phyloP scores from a whole-genome alignment of 768 basidiomycete species.

The Kondoa malvinella region DNA sequence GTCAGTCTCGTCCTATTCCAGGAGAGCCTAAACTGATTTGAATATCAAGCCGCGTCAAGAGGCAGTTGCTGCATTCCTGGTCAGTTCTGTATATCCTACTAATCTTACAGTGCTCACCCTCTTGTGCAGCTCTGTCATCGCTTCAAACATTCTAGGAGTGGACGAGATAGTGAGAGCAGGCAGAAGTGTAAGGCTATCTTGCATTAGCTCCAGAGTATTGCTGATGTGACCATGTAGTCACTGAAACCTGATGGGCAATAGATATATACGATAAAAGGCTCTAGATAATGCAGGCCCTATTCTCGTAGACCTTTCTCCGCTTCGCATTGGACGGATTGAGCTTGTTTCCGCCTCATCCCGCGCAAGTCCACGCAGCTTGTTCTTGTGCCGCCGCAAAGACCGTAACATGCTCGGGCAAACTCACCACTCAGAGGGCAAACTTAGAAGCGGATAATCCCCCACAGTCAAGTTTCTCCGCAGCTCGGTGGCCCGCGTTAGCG shows the following conservation, averaged over 20 bases:
- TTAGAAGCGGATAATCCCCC: too few relatives aligned
- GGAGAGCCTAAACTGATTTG: too few relatives aligned
- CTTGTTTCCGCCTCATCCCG: too few relatives aligned
- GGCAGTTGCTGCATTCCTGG: slow-evolving; percentile 97
- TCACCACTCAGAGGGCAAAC: too few relatives aligned
- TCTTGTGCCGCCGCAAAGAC: too few relatives aligned
- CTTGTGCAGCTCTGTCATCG: not conserved
- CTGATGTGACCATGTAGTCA: not conserved
- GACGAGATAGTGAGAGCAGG: not conserved
- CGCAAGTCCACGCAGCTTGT: too few relatives aligned
- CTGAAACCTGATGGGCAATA: slow-evolving; percentile 34
- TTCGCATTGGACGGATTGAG: too few relatives aligned
- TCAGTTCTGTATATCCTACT: slow-evolving; percentile 34
- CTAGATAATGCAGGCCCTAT: not conserved
- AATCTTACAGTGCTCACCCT: not conserved
- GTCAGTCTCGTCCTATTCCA: too few relatives aligned
- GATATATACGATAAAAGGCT: slow-evolving; percentile 38
- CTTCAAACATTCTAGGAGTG: not conserved
- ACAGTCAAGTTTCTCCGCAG: too few relatives aligned
- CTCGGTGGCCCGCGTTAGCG: too few relatives aligned
- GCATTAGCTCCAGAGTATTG: slow-evolving; percentile 27
- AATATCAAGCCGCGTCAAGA: slow-evolving; percentile 93
- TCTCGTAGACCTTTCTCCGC: too few relatives aligned
- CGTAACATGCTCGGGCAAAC: too few relatives aligned
- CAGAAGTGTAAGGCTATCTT: slow-evolving; percentile 7